Conservation (phyloP, 495 filamentous ascomycete species). For the Penicillium mononematosum region DNA sequence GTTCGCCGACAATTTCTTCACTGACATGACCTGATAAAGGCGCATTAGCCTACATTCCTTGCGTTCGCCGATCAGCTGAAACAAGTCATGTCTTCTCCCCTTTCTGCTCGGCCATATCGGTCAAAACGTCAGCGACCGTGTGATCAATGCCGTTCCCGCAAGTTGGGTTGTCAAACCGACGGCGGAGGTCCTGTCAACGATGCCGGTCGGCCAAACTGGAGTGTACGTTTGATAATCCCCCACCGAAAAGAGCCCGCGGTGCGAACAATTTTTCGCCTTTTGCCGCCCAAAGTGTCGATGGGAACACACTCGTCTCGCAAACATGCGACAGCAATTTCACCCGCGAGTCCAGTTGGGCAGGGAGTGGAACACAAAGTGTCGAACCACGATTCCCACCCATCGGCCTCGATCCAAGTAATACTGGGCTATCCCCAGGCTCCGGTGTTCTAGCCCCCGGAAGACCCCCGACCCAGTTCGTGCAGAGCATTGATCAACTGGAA, state of each 20-base stretch:
- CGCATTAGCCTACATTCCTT: slow-evolving; percentile 1
- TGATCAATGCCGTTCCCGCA: slow-evolving; percentile 39
- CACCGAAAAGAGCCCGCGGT: slow-evolving; percentile 27
- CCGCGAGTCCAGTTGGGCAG: slow-evolving; percentile 6
- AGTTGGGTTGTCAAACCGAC: slow-evolving; percentile 37
- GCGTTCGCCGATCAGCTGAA: slow-evolving; percentile 16
- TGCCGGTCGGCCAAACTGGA: slow-evolving; percentile 28
- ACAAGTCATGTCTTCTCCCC: slow-evolving; percentile 15
- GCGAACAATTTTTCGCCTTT: slow-evolving; percentile 13
- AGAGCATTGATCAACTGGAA: slow-evolving; percentile 37
- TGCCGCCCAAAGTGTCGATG: slow-evolving; percentile 10
- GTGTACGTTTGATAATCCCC: slow-evolving; percentile 35
- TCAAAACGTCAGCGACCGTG: slow-evolving; percentile 41
- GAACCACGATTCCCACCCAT: slow-evolving; percentile 17
- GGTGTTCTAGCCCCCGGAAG: slow-evolving; percentile 19
- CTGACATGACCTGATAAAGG: slow-evolving; percentile 4
- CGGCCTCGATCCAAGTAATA: slow-evolving; percentile 16
- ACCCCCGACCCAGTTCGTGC: slow-evolving; percentile 31
- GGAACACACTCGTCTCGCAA: slow-evolving; percentile 7
- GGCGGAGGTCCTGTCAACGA: slow-evolving; percentile 29
- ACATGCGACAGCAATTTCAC: slow-evolving; percentile 4
- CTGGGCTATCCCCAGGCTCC: slow-evolving; percentile 18
- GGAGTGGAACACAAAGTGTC: slow-evolving; percentile 10
- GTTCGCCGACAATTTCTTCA: slow-evolving; percentile 1
- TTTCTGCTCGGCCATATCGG: slow-evolving; percentile 36